Base-by-base conservation (phyloP, 306 rosid species). In the Prunus fruticosa region DNA sequence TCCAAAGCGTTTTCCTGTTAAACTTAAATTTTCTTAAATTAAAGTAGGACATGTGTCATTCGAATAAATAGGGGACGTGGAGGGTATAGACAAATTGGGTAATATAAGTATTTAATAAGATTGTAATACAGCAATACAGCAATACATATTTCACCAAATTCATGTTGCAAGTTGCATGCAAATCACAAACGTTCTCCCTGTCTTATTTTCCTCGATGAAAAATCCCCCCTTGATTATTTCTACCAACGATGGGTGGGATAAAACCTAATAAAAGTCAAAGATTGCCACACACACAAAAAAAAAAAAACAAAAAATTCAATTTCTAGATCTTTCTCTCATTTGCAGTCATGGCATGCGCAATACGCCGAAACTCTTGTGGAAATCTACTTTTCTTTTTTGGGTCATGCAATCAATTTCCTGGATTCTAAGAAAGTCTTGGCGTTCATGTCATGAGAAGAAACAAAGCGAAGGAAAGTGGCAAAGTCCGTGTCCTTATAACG, bases 401-500 rank as follows among this genome's bases (percentile, higher is more conserved):
- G 9, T 25, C 12, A 46, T 15, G 30, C 30, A 6, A 19, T 16
- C 43, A 71, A 14, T 51, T 70, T 81, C 52, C 84, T 75, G 3
- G 80, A 69, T 7, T 81, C 54, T 64, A 81, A 52, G 68, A 81
- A 81, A 47, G 11, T 76, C 77, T 81, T 81, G 38, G 63, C 11
- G 16, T 76, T 56, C 32, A 8, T 64, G 6, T 76, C 68, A 25
- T 75, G 19, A 2, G 80, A 81, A 23, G 81, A 45, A 27, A 76
- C 71, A 30, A 69, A 66, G 28, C 70, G 54, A 15, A 81, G 80
- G 25, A 81, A 81, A 54, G 6, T 51, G 16, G 67, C 27, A 11
- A 81, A 62, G 60, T 81, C 73, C 2, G 78, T 76, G 73, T 81
- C 84, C 72, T 46, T 81, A 69, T 81, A 81, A 49, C 73, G 84